Percentiles rank a stretch among this genome's conserved stretches.
These are phyloP conservation scores for Phytophthora rubi DNA, from an alignment of 352 stramenopile genomes.

Conservation along the genomic window DNA sequence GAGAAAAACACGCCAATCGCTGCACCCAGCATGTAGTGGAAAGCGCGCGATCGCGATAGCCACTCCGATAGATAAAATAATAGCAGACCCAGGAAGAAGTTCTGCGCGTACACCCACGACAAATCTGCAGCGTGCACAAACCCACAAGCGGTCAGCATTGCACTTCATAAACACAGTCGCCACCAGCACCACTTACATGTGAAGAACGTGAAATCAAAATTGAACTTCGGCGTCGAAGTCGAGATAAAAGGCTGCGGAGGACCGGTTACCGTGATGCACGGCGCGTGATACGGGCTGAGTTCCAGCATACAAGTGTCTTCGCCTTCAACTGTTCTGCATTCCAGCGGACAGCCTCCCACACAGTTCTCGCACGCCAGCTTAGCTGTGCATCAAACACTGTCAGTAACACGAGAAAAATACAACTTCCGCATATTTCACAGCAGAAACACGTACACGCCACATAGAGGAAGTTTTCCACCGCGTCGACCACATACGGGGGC, in stretches of 20 bases:
- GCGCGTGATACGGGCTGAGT: constrained; percentile 81
- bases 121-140: constrained; percentile 44
- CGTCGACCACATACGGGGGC: constrained; percentile 45
- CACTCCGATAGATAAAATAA: constrained; percentile 73
- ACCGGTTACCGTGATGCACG: constrained; percentile 71
- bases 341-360: constrained; percentile 64
- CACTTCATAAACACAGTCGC: neutral
- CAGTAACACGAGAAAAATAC: neutral
- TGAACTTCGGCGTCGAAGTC: constrained; percentile 48
- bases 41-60: constrained; percentile 73
- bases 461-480: constrained; percentile 54
- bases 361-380: constrained; percentile 77
- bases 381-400: constrained; percentile 36
- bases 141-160: constrained; percentile 5
- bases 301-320: constrained; percentile 55
- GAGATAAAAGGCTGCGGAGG: constrained; percentile 66
- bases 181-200: constrained; percentile 54
- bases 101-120: constrained; percentile 75
- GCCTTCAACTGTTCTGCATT: constrained; percentile 48
- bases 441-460: constrained; percentile 42
- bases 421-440: neutral
- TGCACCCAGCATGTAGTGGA: constrained; percentile 82
- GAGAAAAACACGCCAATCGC: constrained; percentile 80
- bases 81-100: constrained; percentile 73
- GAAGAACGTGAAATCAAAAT: constrained; percentile 67